Conservation (phyloP, 805 yeast genomes). For the Maudiozyma saulgeensis region DNA sequence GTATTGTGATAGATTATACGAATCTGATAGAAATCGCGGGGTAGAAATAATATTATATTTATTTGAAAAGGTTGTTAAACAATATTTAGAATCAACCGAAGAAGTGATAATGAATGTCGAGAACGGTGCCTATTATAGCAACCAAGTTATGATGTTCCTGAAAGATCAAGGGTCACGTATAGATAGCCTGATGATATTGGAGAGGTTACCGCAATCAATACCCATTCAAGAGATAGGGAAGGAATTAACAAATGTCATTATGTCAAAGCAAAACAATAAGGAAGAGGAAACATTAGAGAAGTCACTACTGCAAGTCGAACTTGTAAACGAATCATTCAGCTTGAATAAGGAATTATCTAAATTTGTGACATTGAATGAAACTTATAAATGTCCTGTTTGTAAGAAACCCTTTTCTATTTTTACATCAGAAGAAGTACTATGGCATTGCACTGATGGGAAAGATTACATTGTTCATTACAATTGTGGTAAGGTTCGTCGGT, state of each 20-base stretch:
- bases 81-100: slow-evolving; percentile 21
- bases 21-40: slow-evolving; percentile 33
- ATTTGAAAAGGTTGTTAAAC: slow-evolving; percentile 32
- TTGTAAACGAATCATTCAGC: slow-evolving; percentile 38
- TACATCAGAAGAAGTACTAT: slow-evolving; percentile 13
- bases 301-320: slow-evolving; percentile 45
- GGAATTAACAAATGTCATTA: slow-evolving; percentile 39
- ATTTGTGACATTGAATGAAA: slow-evolving; percentile 33
- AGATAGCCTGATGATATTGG: slow-evolving; percentile 29
- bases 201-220: slow-evolving; percentile 42
- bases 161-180: slow-evolving; percentile 19
- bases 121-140: not conserved
- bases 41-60: slow-evolving; percentile 31
- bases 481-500: slow-evolving; percentile 20
- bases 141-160: slow-evolving; percentile 11
- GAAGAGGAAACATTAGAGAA: slow-evolving; percentile 35
- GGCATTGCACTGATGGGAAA: slow-evolving; percentile 12
- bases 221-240: slow-evolving; percentile 34
- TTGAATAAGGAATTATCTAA: slow-evolving; percentile 32
- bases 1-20: slow-evolving; percentile 47
- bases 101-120: not conserved
- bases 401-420: slow-evolving; percentile 28
- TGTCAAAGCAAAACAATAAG: slow-evolving; percentile 32
- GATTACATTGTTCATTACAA: slow-evolving; percentile 18
- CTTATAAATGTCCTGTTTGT: slow-evolving; percentile 51